Evolutionary conservation across 768 basidiomycete genomes (phyloP), one percentile per base, ranked within the genome.

Genomic region (Mycena belliarum): DNA sequence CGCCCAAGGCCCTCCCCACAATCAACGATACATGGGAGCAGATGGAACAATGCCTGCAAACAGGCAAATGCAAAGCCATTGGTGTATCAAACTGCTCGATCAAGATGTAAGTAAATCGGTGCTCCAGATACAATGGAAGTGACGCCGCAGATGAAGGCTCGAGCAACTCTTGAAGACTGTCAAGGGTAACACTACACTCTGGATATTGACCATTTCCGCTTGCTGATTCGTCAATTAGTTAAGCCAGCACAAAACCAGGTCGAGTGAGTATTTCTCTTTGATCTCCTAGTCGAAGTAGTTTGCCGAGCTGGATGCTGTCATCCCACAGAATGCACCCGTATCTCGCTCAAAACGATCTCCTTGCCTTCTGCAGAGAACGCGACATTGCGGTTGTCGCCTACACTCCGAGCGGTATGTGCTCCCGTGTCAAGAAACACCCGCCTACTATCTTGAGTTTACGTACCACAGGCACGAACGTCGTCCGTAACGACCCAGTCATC

Each of bases 11-110:
- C 9, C 46, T 12, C 23, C 66, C 65, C 6, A 64, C 63, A 20
- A 55, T 71, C 35, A 50, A 43, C 11, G 67, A 73, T 26, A 70
- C 69, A 3, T 73, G 70, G 72, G 59, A 57, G 9, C 52, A 64
- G 20, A 69, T 72, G 65, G 67, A 72, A 38, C 52, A 66, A 18
- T 53, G 54, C 11, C 59, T 63, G 47, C 43, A 61, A 24, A 42
- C 55, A 25, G 41, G 63, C 55, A 49, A 70, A 63, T 60, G 69
- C 57, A 43, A 68, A 66, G 66, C 68, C 20, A 70, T 71, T 26
- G 70, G 74, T 23, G 67, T 76, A 16, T 68, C 69, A 26, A 74
- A 74, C 49, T 74, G 73, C 56, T 69, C 68, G 11, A 67, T 74
- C 53, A 72, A 73, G 52, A 71, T 59, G 70, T 71, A n/a, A 14